Evolutionary conservation across 2,329 filamentous ascomycete species (phyloP).

Genomic region (Cytospora piceae): DNA sequence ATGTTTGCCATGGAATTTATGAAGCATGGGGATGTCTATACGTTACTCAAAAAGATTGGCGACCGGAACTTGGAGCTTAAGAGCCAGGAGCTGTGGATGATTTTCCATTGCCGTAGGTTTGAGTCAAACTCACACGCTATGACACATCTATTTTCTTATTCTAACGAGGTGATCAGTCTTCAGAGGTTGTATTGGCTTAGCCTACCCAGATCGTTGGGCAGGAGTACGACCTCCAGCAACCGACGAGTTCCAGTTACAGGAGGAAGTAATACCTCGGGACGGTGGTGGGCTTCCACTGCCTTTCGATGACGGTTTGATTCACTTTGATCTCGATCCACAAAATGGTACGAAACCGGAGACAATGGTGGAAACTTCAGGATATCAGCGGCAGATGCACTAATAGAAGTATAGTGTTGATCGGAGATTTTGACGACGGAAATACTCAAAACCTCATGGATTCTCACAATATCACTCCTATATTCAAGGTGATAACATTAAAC

Average conservation of each 20-base stretch:
- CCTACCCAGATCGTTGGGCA: conserved; percentile 5
- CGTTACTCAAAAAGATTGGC: neutral
- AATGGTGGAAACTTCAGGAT: too few species aligned
- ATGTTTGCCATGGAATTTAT: conserved; percentile 18
- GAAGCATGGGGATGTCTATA: conserved; percentile 15
- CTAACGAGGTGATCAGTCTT: conserved; percentile 8
- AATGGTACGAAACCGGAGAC: neutral
- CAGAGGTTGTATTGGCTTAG: conserved; percentile 7
- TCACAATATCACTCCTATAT: conserved; percentile 9
- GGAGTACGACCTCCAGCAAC: neutral
- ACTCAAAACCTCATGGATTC: neutral
- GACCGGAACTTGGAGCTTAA: neutral
- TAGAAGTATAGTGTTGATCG: conserved; percentile 15
- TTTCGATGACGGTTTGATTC: conserved; percentile 1
- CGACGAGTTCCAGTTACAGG: conserved; percentile 6
- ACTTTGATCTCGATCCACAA: conserved; percentile 17
- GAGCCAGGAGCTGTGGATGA: conserved; percentile 11
- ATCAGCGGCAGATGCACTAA: neutral
- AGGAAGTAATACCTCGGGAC: conserved; percentile 3
- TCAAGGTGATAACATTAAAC: conserved; percentile 7
- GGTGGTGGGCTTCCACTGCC: neutral
- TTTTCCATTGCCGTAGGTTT: conserved; percentile 16
- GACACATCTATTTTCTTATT: too few species aligned
- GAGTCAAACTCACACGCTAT: too few species aligned
- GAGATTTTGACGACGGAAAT: conserved; percentile 9